A percentile compares a stretch with the other conserved stretches of the same genome.
Conservation (phyloP, 805 yeast genomes). For the Candida ovalis region DNA sequence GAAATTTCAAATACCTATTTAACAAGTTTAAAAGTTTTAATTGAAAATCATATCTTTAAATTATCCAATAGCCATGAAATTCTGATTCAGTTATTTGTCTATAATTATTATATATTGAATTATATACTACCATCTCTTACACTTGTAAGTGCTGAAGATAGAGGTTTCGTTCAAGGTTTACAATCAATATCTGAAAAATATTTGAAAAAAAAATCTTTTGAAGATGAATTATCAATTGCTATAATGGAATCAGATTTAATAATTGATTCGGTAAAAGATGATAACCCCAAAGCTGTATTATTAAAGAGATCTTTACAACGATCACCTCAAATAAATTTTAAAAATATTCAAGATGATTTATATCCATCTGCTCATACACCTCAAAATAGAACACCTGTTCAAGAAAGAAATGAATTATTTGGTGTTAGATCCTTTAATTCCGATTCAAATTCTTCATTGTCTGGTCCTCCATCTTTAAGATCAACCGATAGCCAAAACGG, state of each 20-base stretch:
- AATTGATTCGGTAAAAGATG: neutral
- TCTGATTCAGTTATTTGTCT: constrained; percentile 17
- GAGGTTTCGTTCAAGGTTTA: constrained; percentile 12
- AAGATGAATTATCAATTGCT: constrained; percentile 13
- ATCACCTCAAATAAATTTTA: constrained; percentile 1
- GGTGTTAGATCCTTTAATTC: neutral
- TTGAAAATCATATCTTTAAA: constrained; percentile 10
- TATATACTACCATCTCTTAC: constrained; percentile 11
- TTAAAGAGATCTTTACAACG: neutral
- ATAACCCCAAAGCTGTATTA: neutral
- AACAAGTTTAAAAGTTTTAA: constrained; percentile 14
- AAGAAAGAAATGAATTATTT: neutral
- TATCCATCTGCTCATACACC: constrained; percentile 10
- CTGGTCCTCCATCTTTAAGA: neutral
- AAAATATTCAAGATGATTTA: constrained; percentile 6
- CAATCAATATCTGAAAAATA: constrained; percentile 9
- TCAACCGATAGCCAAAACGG: no score
- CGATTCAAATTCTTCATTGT: neutral
- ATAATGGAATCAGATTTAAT: constrained; percentile 12
- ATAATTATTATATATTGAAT: constrained; percentile 18
- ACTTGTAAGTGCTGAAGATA: constrained; percentile 14
- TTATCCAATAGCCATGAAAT: constrained; percentile 17
- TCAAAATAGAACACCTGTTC: neutral
- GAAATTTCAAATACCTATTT: constrained; percentile 21
- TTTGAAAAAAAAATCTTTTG: constrained; percentile 7